A percentile compares a stretch with the other conserved stretches of the same genome.
phyloP scores from a whole-genome alignment of 768 basidiomycete species.

The Kwoniella dejecticola region DNA sequence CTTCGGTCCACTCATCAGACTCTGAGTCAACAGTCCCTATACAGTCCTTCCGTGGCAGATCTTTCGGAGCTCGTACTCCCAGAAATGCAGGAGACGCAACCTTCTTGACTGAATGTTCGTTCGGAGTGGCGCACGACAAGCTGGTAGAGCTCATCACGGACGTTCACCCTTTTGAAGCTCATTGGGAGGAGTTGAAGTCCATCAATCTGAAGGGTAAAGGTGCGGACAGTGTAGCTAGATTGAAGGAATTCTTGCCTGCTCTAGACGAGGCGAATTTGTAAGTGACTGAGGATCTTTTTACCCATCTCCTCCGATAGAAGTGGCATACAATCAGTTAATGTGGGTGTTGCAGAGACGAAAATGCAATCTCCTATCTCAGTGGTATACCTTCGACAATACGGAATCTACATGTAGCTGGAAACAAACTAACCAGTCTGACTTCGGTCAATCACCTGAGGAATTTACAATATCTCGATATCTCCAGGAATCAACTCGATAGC shows the following conservation, averaged over 20 bases:
- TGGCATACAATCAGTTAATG: too few species aligned
- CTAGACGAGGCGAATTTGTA: constrained; percentile 72
- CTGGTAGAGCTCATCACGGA: constrained; percentile 92
- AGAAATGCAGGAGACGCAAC: constrained; percentile 59
- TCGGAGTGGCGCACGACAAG: constrained; percentile 87
- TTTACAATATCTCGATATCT: constrained; percentile 87
- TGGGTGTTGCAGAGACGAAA: constrained; percentile 54
- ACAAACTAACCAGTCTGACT: constrained; percentile 79
- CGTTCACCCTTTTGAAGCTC: constrained; percentile 87
- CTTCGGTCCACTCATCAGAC: constrained; percentile 22
- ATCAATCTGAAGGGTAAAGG: constrained; percentile 75
- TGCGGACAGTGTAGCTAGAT: constrained; percentile 75
- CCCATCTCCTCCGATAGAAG: too few species aligned
- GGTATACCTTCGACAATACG: constrained; percentile 57
- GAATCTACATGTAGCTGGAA: constrained; percentile 53
- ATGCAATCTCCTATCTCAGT: constrained; percentile 57
- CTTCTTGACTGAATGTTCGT: constrained; percentile 94
- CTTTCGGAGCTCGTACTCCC: constrained; percentile 35
- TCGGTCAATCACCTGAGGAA: constrained; percentile 84
- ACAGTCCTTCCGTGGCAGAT: constrained; percentile 49
- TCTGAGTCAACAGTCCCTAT: constrained; percentile 44
- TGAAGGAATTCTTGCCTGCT: constrained; percentile 86
- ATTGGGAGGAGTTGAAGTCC: constrained; percentile 78
- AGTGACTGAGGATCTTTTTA: constrained; percentile 56
- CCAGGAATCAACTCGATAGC: constrained; percentile 83